phyloP scores from a whole-genome alignment of 768 basidiomycete species.

The Suillus placidus region DNA sequence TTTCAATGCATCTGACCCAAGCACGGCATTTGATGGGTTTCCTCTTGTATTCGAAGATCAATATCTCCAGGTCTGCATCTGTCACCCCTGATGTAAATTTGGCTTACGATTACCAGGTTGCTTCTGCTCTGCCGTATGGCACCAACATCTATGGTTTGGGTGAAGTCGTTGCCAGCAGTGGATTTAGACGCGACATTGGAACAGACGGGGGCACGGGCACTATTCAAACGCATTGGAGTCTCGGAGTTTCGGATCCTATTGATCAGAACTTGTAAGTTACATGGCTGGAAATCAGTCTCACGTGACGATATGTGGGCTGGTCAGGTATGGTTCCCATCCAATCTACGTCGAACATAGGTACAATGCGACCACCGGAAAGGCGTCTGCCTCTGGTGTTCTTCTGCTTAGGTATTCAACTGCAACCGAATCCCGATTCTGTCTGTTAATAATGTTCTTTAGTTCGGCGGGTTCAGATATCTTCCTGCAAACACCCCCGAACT shows the following conservation, averaged over 20 bases:
- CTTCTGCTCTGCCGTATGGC: conserved; percentile 63
- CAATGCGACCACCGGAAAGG: conserved; percentile 48
- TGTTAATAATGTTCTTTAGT: conserved; percentile 35
- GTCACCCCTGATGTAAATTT: neutral
- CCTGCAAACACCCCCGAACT: conserved; percentile 57
- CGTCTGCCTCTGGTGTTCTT: conserved; percentile 77
- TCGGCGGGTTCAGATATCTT: conserved; percentile 75
- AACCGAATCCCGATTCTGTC: neutral
- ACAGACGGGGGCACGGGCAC: conserved; percentile 52
- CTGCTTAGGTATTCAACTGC: conserved; percentile 54
- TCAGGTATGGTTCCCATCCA: conserved; percentile 74
- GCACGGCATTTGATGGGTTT: conserved; percentile 57
- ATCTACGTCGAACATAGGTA: conserved; percentile 75
- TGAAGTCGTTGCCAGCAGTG: conserved; percentile 69
- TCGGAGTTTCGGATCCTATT: conserved; percentile 62
- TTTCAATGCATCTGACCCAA: conserved; percentile 39
- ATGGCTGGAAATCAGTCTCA: neutral
- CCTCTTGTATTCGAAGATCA: conserved; percentile 73
- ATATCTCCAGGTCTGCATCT: conserved; percentile 58
- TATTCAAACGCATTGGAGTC: conserved; percentile 69
- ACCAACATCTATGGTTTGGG: conserved; percentile 82
- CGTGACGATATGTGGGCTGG: neutral
- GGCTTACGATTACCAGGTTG: conserved; percentile 40
- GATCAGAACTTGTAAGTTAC: conserved; percentile 65
- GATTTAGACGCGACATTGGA: conserved; percentile 64